Base-by-base conservation (phyloP, 352 stramenopile genomes). In the Phytophthora litchii region DNA sequence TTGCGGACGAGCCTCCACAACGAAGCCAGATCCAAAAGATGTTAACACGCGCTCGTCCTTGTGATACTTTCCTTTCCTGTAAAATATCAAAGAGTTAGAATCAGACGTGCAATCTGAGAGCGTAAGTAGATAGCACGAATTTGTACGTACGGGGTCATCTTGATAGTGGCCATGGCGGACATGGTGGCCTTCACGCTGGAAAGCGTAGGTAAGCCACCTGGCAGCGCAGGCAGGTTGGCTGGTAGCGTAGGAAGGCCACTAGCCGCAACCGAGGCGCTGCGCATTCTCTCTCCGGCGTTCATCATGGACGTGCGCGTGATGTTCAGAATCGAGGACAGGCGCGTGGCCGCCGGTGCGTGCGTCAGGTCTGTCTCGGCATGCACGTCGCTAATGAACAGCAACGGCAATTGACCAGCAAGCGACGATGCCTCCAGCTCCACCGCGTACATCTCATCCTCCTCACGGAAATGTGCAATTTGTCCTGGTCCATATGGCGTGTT, bases 41-140 rank as follows among this genome's bases (percentile, higher is more conserved):
- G 81, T 91, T 32, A 94, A 42, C 56, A 94, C 80, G 16, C 86
- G 86, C 47, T 94, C 83, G 3, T 83, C 81, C 57, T 88, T 85
- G 55, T 90, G 72, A 51, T 73, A 94, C 49, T 86, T 92, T 46
- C 52, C 37, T 40, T 80, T 92, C 19, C 78, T 89, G 56, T 55
- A 60, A 32, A 13, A 36, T n/a, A 53, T 17, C 4, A 27, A 52
- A 51, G 16, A 53, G 21, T 14, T 49, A 27, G 20, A 4, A 38
- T 58, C 51, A 65, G 25, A 20, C 3, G 8, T 3, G 12, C 19
- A 8, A 38, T 19, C 14, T 10, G 8, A 29, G 31, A 25, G 27
- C 13, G 21, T 29, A 31, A 23, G n/a, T n/a, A 40, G 10, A 7
- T 8, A 36, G 31, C 29, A 29, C 6, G 23, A 14, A 32, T 27